These are phyloP conservation scores for Streptanthus diversifolius DNA, from an alignment of 345 rosid species.

Conservation along the genomic window DNA sequence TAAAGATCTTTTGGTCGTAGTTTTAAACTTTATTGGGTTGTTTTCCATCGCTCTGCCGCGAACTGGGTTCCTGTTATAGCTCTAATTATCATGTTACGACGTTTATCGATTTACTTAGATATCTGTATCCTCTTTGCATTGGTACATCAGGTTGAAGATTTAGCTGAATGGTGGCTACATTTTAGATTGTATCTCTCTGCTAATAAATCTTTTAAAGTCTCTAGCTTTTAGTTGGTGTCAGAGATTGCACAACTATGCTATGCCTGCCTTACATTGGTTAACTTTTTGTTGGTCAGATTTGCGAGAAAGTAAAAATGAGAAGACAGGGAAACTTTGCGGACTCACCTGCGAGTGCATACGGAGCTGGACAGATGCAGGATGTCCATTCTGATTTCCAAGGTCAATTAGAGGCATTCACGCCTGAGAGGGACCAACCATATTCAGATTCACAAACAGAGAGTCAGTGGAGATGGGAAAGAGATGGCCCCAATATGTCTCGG, in stretches of 20 bases:
- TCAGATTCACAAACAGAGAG: slow-evolving; percentile 48
- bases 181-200: background rate
- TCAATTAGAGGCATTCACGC: slow-evolving; percentile 87
- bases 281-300: slow-evolving; percentile 1
- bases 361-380: slow-evolving; percentile 55
- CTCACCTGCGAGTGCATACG: slow-evolving; percentile 53
- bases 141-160: background rate
- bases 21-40: background rate
- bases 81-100: background rate
- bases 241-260: background rate
- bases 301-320: slow-evolving; percentile 46
- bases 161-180: background rate
- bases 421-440: slow-evolving; percentile 67
- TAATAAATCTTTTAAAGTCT: background rate
- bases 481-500: slow-evolving; percentile 57
- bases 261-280: background rate
- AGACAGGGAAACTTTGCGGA: slow-evolving; percentile 61
- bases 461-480: slow-evolving; percentile 80
- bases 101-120: background rate
- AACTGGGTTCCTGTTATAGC: slow-evolving; percentile 1
- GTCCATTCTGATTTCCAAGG: slow-evolving; percentile 68
- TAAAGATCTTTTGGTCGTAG: background rate
- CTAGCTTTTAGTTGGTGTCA: background rate
- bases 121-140: background rate
- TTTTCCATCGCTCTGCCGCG: background rate